Evolutionary conservation across 441 rosid species (phyloP), one percentile per base, ranked within the genome.

Genomic region (Codiaeum variegatum): DNA sequence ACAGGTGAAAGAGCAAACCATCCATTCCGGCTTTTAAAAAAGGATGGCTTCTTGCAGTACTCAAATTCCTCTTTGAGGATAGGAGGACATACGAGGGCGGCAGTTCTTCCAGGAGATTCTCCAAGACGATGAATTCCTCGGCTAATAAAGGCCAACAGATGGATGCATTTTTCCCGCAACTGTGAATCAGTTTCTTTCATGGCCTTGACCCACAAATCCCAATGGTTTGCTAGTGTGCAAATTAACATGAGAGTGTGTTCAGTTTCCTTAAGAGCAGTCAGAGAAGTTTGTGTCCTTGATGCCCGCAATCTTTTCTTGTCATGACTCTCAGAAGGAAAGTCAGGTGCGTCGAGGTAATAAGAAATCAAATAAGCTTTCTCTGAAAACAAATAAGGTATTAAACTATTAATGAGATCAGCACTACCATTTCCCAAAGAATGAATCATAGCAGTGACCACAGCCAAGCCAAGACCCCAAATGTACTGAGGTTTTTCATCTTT

Each of bases 81-180:
- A 29, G 99, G 97, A 77, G 91, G 80, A 66, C 93, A 93, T 61
- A 86, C 64, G 62, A 90, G 84, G 64, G 88, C 88, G 11, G 78
- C 82, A 60, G 75, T 75, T 79, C 79, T 79, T 71, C 85, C 71
- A 49, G 85, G 73, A 73, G 86, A 83, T 82, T 88, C 98, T 78
- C 90, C 89, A n/a, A 80, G 72, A 54, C 86, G 86, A 74, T 87
- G 92, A 76, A 78, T 78, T 61, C 98, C 98, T 67, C 87, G 81
- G 85, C 97, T 93, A 72, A 93, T 82, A 78, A 90, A 93, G 79
- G 99, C 97, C 79, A 95, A 77, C 5, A 93, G 85, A 83, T 93
- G 99, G 75, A 95, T 86, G 73, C 89, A 79, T 80, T 82, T 91
- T 85, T 95, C 97, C 77, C 97, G 83, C 73, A 93, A 72, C 40